A percentile compares a stretch with the other conserved stretches of the same genome.
These are phyloP conservation scores for Exophiala viscosa DNA, from an alignment of 2,329 filamentous ascomycete species.

Conservation along the genomic window DNA sequence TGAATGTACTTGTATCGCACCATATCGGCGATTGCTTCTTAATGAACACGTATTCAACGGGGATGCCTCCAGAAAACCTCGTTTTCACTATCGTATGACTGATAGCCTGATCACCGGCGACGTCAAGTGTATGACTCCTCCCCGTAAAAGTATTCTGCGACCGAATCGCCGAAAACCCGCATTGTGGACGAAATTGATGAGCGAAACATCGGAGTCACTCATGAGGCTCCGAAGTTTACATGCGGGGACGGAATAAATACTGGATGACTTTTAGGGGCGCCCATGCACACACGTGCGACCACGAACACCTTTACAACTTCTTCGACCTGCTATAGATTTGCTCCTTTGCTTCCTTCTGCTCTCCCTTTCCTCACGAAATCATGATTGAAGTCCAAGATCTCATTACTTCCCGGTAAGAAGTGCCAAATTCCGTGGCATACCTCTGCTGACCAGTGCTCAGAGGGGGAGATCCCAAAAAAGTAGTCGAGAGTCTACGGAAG, in stretches of 20 bases:
- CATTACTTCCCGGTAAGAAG: conserved; percentile 60
- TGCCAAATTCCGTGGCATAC: neutral
- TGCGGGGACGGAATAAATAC: conserved; percentile 5
- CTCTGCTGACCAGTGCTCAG: conserved; percentile 34
- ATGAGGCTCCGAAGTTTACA: conserved; percentile 14
- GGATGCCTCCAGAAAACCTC: no score
- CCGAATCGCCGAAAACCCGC: neutral
- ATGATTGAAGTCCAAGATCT: conserved; percentile 80
- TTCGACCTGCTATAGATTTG: conserved; percentile 3
- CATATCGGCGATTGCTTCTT: no score
- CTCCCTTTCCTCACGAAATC: conserved; percentile 1
- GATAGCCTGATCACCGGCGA: no score
- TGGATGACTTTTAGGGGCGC: neutral
- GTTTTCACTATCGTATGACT: no score
- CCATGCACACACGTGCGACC: conserved; percentile 6
- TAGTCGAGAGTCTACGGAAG: conserved; percentile 84
- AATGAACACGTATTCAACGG: no score
- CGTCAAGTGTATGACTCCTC: no score
- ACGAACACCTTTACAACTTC: neutral
- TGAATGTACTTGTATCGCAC: no score
- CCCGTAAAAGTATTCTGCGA: no score
- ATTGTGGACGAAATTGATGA: neutral
- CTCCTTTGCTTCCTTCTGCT: neutral
- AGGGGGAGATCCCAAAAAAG: conserved; percentile 85
- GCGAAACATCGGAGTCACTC: conserved; percentile 5